Percentiles rank a stretch among this genome's conserved stretches.
Conservation (phyloP, 208 protist genomes). For the Leishmania major region DNA sequence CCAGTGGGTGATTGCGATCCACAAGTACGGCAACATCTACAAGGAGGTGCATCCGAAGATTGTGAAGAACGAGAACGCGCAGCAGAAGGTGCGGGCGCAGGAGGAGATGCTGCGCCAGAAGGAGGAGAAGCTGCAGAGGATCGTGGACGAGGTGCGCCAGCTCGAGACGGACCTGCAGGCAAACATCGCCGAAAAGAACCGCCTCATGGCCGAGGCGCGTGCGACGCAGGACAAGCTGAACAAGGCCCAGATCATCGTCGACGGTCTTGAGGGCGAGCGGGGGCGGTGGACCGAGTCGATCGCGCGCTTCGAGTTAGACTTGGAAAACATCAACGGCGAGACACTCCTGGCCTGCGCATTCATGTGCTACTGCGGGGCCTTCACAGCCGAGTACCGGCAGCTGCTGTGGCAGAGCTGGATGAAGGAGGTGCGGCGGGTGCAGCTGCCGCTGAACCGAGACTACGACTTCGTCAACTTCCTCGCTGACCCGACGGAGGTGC, state of each 20-base stretch:
- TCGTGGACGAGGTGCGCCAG: constrained; percentile 93
- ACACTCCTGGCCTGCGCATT: constrained; percentile 97
- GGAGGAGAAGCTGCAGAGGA: constrained; percentile 92
- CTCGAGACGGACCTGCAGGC: constrained; percentile 92
- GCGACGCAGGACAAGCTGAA: constrained; percentile 97
- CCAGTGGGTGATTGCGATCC: constrained; percentile 98
- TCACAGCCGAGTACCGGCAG: constrained; percentile 95
- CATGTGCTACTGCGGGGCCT: constrained; percentile 97
- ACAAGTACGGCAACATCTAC: constrained; percentile 96
- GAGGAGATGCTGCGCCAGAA: constrained; percentile 94
- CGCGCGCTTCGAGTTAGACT: constrained; percentile 85
- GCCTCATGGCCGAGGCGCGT: constrained; percentile 89
- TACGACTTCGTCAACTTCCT: constrained; percentile 96
- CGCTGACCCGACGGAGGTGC: constrained; percentile 94
- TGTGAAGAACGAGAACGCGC: constrained; percentile 93
- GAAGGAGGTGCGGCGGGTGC: constrained; percentile 84
- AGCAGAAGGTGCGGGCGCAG: constrained; percentile 93
- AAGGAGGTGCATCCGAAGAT: constrained; percentile 98
- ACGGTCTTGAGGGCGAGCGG: constrained; percentile 96
- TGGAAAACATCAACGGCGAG: constrained; percentile 95
- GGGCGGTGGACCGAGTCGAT: constrained; percentile 97
- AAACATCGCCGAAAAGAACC: constrained; percentile 93
- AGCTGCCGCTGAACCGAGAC: constrained; percentile 82
- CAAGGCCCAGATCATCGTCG: constrained; percentile 96
- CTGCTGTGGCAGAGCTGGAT: constrained; percentile 93